Evolutionary conservation across 441 rosid genomes (phyloP).

Genomic region (Gossypium schwendimanii): DNA sequence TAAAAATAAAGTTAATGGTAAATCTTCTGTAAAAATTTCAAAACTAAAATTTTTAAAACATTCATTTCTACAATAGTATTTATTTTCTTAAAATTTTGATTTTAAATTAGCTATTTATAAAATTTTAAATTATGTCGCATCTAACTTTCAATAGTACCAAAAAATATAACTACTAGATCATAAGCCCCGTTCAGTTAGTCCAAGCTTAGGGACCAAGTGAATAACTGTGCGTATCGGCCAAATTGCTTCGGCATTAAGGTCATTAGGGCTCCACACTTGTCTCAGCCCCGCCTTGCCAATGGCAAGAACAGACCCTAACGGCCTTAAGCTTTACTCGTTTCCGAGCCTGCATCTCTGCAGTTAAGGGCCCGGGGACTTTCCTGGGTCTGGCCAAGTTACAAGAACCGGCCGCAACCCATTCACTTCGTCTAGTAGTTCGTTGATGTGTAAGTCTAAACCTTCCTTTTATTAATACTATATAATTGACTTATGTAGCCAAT

Average conservation of each 20-base stretch:
- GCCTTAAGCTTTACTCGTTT: neutral
- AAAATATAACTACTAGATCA: neutral
- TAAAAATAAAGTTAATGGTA: too few relatives aligned
- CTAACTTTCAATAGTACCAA: neutral
- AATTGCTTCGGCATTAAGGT: neutral
- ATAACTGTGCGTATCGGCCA: neutral
- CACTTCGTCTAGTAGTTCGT: neutral
- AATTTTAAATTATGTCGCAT: too few relatives aligned
- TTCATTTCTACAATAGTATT: too few relatives aligned
- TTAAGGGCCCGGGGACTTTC: neutral
- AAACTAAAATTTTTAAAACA: too few relatives aligned
- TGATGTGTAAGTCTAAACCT: rapidly evolving
- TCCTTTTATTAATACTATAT: neutral
- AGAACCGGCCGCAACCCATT: neutral
- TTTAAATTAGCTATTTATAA: too few relatives aligned
- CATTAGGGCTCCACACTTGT: neutral
- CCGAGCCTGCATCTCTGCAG: neutral
- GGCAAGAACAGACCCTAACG: neutral
- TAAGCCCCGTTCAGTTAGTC: neutral
- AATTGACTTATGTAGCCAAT: neutral
- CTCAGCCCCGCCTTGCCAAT: neutral
- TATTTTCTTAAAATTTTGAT: too few relatives aligned
- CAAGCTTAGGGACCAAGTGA: neutral
- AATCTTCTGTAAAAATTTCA: too few relatives aligned
- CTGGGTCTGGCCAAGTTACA: neutral